Conservation (phyloP, 75 land plant species). For the Selaginella moellendorffii region DNA sequence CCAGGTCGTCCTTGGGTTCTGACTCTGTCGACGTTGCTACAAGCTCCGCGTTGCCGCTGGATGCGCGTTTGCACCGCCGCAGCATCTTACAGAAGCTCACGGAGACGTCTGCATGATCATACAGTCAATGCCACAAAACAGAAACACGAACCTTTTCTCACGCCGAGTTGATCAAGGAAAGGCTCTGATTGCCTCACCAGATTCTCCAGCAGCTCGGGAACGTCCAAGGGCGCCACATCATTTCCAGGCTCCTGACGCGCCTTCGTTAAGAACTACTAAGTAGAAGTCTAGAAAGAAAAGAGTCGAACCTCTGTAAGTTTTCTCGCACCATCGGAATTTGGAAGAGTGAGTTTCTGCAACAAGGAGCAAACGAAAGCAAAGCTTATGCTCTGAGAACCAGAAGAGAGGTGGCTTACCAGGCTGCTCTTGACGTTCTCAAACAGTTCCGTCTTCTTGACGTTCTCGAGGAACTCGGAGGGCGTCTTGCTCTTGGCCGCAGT, state of each 20-base stretch:
- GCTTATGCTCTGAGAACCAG: not conserved
- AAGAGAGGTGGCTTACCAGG: constrained; percentile 31
- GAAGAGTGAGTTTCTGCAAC: constrained; percentile 9
- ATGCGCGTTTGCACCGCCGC: constrained; percentile 40
- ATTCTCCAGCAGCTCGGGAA: constrained; percentile 71
- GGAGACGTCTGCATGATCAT: constrained; percentile 44
- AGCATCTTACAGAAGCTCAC: constrained; percentile 68
- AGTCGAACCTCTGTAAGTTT: not conserved
- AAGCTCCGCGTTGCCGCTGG: constrained; percentile 19
- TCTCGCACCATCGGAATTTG: constrained; percentile 5
- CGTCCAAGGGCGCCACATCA: constrained; percentile 87
- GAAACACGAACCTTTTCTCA: constrained; percentile 50
- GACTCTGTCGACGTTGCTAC: constrained; percentile 19
- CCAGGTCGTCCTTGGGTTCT: constrained; percentile 52
- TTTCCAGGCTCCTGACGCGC: too few species aligned
- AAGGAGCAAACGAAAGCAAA: not conserved
- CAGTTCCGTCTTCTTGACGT: constrained; percentile 47
- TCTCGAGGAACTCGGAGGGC: constrained; percentile 40
- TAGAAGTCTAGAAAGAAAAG: not conserved
- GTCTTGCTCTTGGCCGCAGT: constrained; percentile 29
- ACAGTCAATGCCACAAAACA: too few species aligned
- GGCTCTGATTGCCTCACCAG: constrained; percentile 74
- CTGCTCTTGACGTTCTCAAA: constrained; percentile 61
- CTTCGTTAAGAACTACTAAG: not conserved
- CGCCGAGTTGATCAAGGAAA: constrained; percentile 71